Evolutionary conservation across 306 rosid species (phyloP).

Genomic region (Glycine tomentella): DNA sequence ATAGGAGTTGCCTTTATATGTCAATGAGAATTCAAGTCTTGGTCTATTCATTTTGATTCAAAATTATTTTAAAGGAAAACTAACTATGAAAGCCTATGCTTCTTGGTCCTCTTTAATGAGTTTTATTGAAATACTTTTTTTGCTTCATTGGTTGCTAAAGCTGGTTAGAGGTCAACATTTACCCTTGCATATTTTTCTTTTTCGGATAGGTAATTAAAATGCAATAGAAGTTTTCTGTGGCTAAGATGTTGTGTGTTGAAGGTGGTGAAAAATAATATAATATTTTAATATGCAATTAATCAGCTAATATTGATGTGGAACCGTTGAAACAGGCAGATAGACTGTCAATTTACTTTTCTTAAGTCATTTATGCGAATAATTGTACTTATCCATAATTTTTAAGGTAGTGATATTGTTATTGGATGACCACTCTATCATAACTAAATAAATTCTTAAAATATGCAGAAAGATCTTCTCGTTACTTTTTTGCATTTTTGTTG

Average conservation of each 20-base stretch:
- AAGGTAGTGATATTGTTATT: constrained; percentile 35
- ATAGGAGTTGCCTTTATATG: constrained; percentile 32
- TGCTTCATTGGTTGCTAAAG: constrained; percentile 30
- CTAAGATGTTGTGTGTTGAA: constrained; percentile 14
- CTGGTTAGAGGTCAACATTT: constrained; percentile 26
- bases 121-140: constrained; percentile 24
- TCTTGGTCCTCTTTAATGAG: background rate
- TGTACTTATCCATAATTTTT: background rate
- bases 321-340: background rate
- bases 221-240: background rate
- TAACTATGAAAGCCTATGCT: constrained; percentile 25
- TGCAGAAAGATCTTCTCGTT: constrained; percentile 21
- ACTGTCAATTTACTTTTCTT: constrained; percentile 19
- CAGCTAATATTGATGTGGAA: constrained; percentile 2
- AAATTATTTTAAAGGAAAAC: constrained; percentile 11
- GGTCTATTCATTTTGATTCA: constrained; percentile 16
- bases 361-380: background rate
- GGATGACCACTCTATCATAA: constrained; percentile 3
- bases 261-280: background rate
- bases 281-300: constrained; percentile 12
- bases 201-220: constrained; percentile 5
- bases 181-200: constrained; percentile 29
- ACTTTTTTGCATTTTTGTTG: constrained; percentile 20
- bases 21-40: constrained; percentile 32
- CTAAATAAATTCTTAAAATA: constrained; percentile 19